phyloP scores from a whole-genome alignment of 305 asterid genomes.

The Fraxinus sp. region DNA sequence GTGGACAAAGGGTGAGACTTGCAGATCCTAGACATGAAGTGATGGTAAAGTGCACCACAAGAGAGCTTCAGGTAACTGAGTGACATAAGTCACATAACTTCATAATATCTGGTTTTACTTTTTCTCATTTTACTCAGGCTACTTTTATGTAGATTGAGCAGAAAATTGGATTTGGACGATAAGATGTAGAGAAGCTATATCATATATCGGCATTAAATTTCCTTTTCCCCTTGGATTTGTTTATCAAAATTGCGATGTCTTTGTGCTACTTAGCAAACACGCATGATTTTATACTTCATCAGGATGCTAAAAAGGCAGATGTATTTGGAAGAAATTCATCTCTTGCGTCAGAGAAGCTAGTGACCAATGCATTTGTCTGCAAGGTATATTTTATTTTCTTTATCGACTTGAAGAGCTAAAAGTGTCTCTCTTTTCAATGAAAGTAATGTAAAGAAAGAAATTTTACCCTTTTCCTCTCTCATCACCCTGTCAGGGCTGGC shows the following conservation, averaged over 20 bases:
- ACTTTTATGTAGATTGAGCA: background rate
- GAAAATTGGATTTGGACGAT: background rate
- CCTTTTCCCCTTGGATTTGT: background rate
- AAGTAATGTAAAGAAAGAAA: background rate
- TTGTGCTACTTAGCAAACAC: background rate
- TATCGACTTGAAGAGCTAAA: background rate
- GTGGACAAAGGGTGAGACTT: constrained; percentile 71
- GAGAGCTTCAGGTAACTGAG: constrained; percentile 41
- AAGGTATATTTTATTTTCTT: constrained; percentile 49
- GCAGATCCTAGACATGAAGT: constrained; percentile 35
- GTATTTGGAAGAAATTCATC: constrained; percentile 30
- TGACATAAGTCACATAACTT: too few relatives aligned
- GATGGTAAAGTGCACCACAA: constrained; percentile 25
- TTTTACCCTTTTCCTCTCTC: background rate
- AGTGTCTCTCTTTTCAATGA: background rate
- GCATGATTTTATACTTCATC: constrained; percentile 17
- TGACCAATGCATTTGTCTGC: constrained; percentile 53
- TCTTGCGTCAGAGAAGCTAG: constrained; percentile 50
- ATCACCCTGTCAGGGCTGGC: background rate
- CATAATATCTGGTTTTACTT: constrained; percentile 8
- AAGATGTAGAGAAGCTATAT: constrained; percentile 4
- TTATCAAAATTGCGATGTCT: background rate
- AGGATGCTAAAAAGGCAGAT: constrained; percentile 42
- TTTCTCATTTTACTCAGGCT: background rate
- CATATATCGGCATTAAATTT: background rate